Percentiles rank a stretch among this genome's conserved stretches.
Conservation (phyloP, 2,329 filamentous ascomycete genomes). For the Pseudocercospora eumusae region DNA sequence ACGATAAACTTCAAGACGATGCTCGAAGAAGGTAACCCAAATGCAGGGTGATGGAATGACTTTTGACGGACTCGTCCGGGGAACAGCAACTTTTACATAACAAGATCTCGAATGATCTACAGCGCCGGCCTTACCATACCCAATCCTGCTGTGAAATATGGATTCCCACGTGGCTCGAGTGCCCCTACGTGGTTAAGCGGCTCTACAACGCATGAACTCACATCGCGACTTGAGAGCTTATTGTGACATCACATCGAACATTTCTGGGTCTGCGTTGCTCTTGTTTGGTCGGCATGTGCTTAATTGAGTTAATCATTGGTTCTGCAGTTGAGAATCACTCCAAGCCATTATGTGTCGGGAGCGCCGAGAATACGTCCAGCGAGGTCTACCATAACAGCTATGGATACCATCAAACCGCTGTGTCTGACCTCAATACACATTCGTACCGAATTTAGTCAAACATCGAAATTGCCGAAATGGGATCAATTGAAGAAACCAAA, state of each 20-base stretch:
- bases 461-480: constrained; percentile 2
- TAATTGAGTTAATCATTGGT: not conserved
- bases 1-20: not conserved
- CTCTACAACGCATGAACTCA: not conserved
- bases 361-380: not conserved
- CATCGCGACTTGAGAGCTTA: not conserved
- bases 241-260: not conserved
- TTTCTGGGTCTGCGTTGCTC: constrained; percentile 1
- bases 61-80: not conserved
- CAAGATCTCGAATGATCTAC: constrained; percentile 4
- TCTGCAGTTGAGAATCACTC: not conserved
- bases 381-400: not conserved
- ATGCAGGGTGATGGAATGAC: not conserved
- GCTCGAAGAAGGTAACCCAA: not conserved
- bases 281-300: not conserved
- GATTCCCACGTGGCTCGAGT: not conserved
- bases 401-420: not conserved
- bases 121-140: not conserved
- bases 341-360: not conserved
- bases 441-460: not conserved
- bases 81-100: constrained; percentile 2
- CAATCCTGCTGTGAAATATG: not conserved
- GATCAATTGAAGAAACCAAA: constrained; percentile 33
- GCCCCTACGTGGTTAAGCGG: not conserved
- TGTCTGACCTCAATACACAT: not conserved